These are phyloP conservation scores for Fraxinus quadrangulata DNA, from an alignment of 257 asterid species.

Conservation along the genomic window DNA sequence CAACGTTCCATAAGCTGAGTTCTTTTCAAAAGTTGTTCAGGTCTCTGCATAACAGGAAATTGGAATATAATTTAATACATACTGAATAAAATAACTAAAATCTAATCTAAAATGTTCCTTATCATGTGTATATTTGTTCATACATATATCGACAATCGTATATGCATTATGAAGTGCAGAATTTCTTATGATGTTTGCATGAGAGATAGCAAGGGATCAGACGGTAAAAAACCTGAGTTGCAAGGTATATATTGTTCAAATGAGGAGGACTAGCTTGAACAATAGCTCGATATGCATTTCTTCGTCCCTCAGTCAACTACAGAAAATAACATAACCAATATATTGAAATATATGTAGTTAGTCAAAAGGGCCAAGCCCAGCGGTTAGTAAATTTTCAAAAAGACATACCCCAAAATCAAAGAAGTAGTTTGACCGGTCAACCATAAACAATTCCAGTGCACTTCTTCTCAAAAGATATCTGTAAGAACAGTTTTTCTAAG, in stretches of 20 bases:
- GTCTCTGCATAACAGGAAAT: conserved; percentile 70
- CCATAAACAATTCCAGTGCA: conserved; percentile 94
- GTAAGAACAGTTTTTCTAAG: conserved; percentile 33
- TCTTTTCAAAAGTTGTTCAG: conserved; percentile 90
- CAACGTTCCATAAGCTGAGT: conserved; percentile 99
- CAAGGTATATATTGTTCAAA: conserved; percentile 88
- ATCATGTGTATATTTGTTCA: conserved; percentile 10
- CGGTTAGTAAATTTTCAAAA: conserved; percentile 23
- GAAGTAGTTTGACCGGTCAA: conserved; percentile 94
- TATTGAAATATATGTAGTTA: conserved; percentile 26
- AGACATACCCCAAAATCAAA: conserved; percentile 92
- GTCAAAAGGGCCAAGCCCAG: conserved; percentile 22
- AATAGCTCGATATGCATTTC: conserved; percentile 93
- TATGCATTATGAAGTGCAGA: conserved; percentile 12
- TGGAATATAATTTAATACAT: conserved; percentile 23
- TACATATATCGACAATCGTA: conserved; percentile 13
- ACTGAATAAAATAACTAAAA: conserved; percentile 21
- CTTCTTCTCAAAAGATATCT: conserved; percentile 98
- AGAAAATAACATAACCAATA: conserved; percentile 25
- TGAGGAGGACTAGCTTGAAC: conserved; percentile 97
- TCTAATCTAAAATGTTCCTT: conserved; percentile 20
- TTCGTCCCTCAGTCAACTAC: conserved; percentile 76
- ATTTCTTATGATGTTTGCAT: conserved; percentile 20
- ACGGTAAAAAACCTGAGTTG: conserved; percentile 80
- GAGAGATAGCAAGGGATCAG: conserved; percentile 29